Evolutionary conservation across 441 rosid genomes (phyloP).

Genomic region (Pelargonium fulgidum): DNA sequence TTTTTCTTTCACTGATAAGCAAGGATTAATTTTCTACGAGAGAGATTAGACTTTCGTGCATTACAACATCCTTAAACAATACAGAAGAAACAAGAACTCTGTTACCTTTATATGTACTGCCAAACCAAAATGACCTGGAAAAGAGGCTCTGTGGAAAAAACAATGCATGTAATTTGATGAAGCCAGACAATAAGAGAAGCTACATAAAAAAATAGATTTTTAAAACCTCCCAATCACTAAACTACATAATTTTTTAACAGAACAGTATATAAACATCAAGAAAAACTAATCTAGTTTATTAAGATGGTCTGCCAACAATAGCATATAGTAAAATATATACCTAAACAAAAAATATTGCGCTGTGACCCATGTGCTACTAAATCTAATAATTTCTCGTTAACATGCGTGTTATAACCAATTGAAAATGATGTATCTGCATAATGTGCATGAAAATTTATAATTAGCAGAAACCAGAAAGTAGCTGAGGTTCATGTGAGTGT

Average conservation of each 20-base stretch:
- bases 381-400: conserved; percentile 25
- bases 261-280: not conserved
- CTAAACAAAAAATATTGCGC: not conserved
- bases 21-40: not conserved
- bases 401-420: conserved; percentile 28
- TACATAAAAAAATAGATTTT: not conserved
- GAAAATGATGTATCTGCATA: conserved; percentile 24
- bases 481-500: not conserved
- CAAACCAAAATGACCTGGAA: conserved; percentile 18
- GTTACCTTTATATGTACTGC: not conserved
- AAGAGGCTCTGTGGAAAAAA: conserved; percentile 8
- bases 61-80: not conserved
- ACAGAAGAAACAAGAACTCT: not conserved
- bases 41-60: not conserved
- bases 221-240: not conserved
- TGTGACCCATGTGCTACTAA: conserved; percentile 16
- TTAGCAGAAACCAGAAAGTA: conserved; percentile 17
- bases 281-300: not conserved
- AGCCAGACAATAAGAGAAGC: conserved; percentile 17
- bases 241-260: not conserved
- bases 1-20: not conserved
- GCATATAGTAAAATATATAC: not conserved
- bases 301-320: not conserved
- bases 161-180: conserved; percentile 9
- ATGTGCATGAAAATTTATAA: conserved; percentile 26